Percentiles rank a stretch among this genome's conserved stretches.
Conservation (phyloP, 2,329 filamentous ascomycete species). For the Drechslerella coelobrocha region DNA sequence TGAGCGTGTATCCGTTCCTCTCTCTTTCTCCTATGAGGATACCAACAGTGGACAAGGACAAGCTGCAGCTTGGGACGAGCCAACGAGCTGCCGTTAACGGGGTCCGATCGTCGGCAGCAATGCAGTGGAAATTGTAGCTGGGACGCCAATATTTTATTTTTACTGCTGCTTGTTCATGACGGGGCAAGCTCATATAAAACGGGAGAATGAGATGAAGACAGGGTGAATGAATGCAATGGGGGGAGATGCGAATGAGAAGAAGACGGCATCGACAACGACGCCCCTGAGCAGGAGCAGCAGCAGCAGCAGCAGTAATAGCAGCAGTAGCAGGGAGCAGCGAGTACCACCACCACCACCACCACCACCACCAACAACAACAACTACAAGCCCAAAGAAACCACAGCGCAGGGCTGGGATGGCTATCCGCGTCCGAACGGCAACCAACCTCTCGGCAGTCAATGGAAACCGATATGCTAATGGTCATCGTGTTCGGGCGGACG, state of each 20-base stretch:
- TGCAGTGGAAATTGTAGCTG: slow-evolving; percentile 2
- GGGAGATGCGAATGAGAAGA: no score
- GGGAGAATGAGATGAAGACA: background rate
- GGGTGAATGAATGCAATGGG: background rate
- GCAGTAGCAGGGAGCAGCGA: background rate
- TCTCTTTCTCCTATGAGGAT: background rate
- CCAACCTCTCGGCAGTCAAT: slow-evolving; percentile 1
- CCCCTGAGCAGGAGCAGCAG: no score
- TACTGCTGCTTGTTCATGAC: background rate
- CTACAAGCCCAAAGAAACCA: background rate
- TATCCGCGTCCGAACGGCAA: background rate
- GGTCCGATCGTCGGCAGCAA: background rate
- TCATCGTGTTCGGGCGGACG: background rate
- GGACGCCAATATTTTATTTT: background rate
- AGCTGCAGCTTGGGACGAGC: background rate
- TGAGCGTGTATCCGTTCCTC: background rate
- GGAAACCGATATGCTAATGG: slow-evolving; percentile 1
- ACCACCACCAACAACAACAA: background rate
- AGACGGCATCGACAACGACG: no score
- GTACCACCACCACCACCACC: no score
- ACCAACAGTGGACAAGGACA: background rate
- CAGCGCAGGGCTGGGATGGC: background rate
- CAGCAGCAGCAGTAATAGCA: slow-evolving; percentile 1
- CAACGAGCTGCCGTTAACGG: background rate
- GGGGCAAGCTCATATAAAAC: slow-evolving; percentile 4